Base-by-base conservation (phyloP, 345 rosid genomes). In the Syzygium aqueum region DNA sequence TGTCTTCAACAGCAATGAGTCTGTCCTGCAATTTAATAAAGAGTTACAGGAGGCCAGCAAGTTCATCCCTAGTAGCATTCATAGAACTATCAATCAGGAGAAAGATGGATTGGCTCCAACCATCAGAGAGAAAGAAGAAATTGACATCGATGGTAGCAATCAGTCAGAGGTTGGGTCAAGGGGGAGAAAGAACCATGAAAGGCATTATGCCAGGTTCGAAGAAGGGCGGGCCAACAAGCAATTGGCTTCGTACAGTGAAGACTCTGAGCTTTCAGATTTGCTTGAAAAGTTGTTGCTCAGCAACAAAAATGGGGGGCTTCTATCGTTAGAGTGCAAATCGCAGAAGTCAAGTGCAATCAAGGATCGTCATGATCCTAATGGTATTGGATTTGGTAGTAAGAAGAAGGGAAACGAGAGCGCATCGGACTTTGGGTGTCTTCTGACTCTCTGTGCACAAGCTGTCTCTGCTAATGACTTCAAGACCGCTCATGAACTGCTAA, bases 211-310 rank as follows among this genome's bases (percentile, higher is more conserved):
- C 49, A 93, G 93, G 87, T 80, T 89, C 14, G 93, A 85, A 27
- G 94, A 91, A 87, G 95, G 87, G 53, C 92, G 97, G 91, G 92
- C 93, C 87, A 92, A 82, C 87, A 95, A 96, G 88, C 94, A 94
- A 30, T 91, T 91, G 0, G 96, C 95, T 51, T 89, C 90, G 40
- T 82, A 37, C 30, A 87, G 23, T 13, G 92, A 92, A 50, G 92
- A 95, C 87, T 86, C 83, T 0, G 95, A 94, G 65, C 88, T 95
- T 40, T 92, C 97, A 30, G 95, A 95, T 80, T 86, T 91, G 95
- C 93, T 95, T 85, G 98, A 96, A 87, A 94, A 91, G 90, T 90
- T 94, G 23, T 49, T 93, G 89, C 88, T 93, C 28, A 89, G 87
- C 85, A 30, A 49, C 8, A 33, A 84, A 30, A 61, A 51, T 28